Conservation (phyloP, 1,284 basidiomycete genomes). For the Melampsora occidentalis region DNA sequence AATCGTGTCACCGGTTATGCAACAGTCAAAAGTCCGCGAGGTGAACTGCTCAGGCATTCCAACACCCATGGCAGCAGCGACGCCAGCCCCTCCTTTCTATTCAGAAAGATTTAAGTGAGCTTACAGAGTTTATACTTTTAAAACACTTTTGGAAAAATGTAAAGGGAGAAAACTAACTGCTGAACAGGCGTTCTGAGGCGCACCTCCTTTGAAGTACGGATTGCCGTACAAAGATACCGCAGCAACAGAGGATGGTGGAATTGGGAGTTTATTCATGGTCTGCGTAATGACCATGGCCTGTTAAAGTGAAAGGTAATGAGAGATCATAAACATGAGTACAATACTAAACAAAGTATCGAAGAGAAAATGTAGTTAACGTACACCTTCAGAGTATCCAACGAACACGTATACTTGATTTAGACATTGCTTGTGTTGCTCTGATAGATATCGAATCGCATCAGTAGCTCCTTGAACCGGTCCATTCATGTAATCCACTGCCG, state of each 20-base stretch:
- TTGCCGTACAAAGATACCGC: slow-evolving; percentile 27
- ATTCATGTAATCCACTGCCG: slow-evolving; percentile 13
- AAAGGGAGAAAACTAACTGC: slow-evolving; percentile 8
- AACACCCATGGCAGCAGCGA: not conserved
- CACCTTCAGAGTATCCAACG: slow-evolving; percentile 40
- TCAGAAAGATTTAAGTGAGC: no score
- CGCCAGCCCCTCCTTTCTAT: not conserved
- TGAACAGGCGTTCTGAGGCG: slow-evolving; percentile 18
- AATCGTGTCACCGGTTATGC: slow-evolving; percentile 10
- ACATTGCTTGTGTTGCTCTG: not conserved
- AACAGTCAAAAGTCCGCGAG: slow-evolving; percentile 8
- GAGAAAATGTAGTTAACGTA: not conserved
- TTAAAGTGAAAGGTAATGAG: no score
- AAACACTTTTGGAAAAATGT: not conserved
- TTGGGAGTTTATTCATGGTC: not conserved
- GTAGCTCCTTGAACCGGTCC: slow-evolving; percentile 9
- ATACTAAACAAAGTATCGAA: not conserved
- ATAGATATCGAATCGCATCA: slow-evolving; percentile 6
- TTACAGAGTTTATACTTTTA: no score
- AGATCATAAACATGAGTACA: no score
- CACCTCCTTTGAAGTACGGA: slow-evolving; percentile 16
- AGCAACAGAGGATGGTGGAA: not conserved
- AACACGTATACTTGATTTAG: slow-evolving; percentile 28
- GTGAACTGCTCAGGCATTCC: not conserved
- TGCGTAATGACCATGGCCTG: slow-evolving; percentile 26